Percentiles rank a stretch among this genome's conserved stretches.
Conservation (phyloP, 352 stramenopile genomes). For the Globisporangium splendens region DNA sequence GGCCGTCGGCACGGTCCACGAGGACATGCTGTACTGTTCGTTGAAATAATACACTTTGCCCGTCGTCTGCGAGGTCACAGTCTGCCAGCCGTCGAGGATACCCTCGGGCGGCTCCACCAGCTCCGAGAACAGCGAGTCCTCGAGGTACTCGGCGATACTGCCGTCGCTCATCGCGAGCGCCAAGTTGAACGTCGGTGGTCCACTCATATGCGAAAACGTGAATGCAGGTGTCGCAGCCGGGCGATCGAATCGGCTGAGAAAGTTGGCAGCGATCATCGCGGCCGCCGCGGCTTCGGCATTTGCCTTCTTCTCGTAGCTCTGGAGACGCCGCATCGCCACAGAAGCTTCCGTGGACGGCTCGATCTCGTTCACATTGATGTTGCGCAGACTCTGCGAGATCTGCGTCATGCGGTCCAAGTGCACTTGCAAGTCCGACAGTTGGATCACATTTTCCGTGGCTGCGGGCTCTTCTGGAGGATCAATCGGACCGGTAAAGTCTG, state of each 20-base stretch:
- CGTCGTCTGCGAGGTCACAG: conserved; percentile 66
- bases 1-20: conserved; percentile 65
- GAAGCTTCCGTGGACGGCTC: conserved; percentile 39
- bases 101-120: conserved; percentile 38
- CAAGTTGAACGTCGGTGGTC: conserved; percentile 42
- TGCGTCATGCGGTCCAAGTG: conserved; percentile 75
- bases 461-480: conserved; percentile 5
- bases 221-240: conserved; percentile 11
- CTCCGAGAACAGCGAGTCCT: conserved; percentile 63
- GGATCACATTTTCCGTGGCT: conserved; percentile 21
- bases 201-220: conserved; percentile 7
- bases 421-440: conserved; percentile 62
- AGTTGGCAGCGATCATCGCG: conserved; percentile 50
- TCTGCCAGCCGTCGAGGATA: conserved; percentile 47
- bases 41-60: conserved; percentile 86
- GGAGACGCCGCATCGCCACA: conserved; percentile 44
- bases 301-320: conserved; percentile 49
- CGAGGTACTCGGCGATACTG: conserved; percentile 61
- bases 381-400: conserved; percentile 55
- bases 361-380: conserved; percentile 41
- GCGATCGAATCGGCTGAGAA: conserved; percentile 27
- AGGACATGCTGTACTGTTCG: conserved; percentile 65
- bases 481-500: conserved; percentile 15
- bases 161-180: conserved; percentile 61
- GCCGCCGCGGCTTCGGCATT: conserved; percentile 45